These are phyloP conservation scores for Quillaja saponaria DNA, from an alignment of 306 rosid species.

Conservation along the genomic window DNA sequence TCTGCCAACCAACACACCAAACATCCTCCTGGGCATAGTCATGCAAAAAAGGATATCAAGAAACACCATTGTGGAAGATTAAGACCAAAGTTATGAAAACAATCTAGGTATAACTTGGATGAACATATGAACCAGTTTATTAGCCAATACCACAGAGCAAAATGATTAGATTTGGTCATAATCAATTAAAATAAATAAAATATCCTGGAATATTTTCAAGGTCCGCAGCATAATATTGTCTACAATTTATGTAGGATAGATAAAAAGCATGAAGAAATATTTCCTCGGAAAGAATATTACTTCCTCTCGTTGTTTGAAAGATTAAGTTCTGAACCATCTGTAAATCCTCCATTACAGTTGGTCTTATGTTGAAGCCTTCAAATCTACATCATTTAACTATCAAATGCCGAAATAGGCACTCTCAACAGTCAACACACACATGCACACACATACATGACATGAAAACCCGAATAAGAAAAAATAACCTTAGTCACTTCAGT, in stretches of 20 bases:
- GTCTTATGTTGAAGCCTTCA: too few species aligned
- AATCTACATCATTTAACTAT: too few species aligned
- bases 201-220: neutral
- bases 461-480: too few species aligned
- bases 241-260: neutral
- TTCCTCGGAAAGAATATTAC: neutral
- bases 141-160: neutral
- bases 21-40: slow-evolving; percentile 38
- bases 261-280: neutral
- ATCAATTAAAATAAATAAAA: too few species aligned
- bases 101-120: neutral
- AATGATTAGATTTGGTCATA: neutral
- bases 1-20: slow-evolving; percentile 70
- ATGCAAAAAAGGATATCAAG: slow-evolving; percentile 19
- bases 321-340: too few species aligned
- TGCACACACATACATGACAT: too few species aligned
- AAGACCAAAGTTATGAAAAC: slow-evolving; percentile 6
- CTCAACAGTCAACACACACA: too few species aligned
- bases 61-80: slow-evolving; percentile 7
- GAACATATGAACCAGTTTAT: slow-evolving; percentile 4
- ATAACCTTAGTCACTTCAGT: too few species aligned
- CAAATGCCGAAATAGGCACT: too few species aligned
- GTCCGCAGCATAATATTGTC: neutral
- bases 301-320: too few species aligned
- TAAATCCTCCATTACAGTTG: too few species aligned